These are phyloP conservation scores for Neopestalotiopsis sp. DNA, from an alignment of 2,329 filamentous ascomycete species.

Conservation along the genomic window DNA sequence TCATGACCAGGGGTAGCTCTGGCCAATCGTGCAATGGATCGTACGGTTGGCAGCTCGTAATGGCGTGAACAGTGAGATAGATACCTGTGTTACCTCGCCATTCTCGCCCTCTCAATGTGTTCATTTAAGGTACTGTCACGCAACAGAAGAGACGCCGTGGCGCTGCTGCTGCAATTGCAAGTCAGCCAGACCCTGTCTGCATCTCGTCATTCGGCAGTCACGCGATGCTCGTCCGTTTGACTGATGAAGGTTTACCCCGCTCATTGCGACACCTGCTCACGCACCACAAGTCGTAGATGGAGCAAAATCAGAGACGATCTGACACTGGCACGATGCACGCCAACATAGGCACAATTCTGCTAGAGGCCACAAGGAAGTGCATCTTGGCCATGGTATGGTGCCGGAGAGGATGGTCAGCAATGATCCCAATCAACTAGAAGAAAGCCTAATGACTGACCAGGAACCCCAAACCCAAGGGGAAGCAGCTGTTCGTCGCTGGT, in stretches of 20 bases:
- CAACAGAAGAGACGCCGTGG: neutral
- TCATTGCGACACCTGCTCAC: constrained; percentile 10
- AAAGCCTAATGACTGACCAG: neutral
- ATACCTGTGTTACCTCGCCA: constrained; percentile 4
- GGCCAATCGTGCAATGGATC: constrained; percentile 1
- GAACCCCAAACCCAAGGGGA: neutral
- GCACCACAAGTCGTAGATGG: constrained; percentile 1
- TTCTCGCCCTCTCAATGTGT: neutral
- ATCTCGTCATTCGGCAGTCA: constrained; percentile 14
- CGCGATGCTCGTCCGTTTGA: constrained; percentile 18
- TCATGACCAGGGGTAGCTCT: neutral
- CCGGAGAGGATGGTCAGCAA: too few species aligned
- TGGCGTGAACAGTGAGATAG: constrained; percentile 3
- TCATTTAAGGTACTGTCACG: neutral
- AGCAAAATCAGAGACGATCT: neutral
- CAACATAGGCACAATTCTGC: neutral
- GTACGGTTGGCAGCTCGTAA: constrained; percentile 5
- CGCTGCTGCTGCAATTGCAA: neutral
- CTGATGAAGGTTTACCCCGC: constrained; percentile 11
- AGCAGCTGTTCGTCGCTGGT: neutral
- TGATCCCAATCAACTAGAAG: neutral
- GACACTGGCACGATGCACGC: neutral
- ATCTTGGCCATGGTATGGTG: too few species aligned
- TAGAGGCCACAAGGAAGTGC: too few species aligned
- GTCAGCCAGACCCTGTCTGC: neutral